phyloP scores from a whole-genome alignment of 164 flowering plant species.

The Vitis cinerea region DNA sequence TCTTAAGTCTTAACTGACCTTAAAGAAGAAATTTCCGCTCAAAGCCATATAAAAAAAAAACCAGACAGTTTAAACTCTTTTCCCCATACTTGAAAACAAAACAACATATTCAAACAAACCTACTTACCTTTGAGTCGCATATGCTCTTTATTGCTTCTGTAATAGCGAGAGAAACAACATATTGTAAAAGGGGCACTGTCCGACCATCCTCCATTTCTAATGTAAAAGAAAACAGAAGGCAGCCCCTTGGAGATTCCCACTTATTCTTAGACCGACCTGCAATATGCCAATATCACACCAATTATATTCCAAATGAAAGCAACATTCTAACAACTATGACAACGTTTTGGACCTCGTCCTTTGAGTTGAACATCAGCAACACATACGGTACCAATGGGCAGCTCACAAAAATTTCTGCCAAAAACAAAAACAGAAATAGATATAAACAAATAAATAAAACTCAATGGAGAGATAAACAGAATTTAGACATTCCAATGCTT shows the following conservation, averaged over 20 bases:
- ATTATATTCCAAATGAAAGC: neutral
- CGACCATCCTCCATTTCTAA: slow-evolving; percentile 91
- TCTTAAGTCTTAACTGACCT: too few relatives aligned
- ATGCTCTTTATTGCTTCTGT: slow-evolving; percentile 79
- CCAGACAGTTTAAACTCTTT: neutral
- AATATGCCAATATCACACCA: neutral
- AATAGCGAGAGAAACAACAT: slow-evolving; percentile 86
- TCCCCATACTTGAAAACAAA: neutral
- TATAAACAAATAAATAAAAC: neutral
- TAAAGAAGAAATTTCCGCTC: neutral
- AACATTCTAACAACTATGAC: neutral
- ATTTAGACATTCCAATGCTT: slow-evolving; percentile 16
- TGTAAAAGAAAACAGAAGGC: slow-evolving; percentile 87
- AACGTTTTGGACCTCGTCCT: slow-evolving; percentile 73
- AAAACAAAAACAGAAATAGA: neutral
- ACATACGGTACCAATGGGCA: slow-evolving; percentile 84
- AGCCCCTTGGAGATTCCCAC: slow-evolving; percentile 94
- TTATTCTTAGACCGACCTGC: slow-evolving; percentile 81
- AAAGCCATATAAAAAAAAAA: neutral
- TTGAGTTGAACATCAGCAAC: slow-evolving; percentile 83
- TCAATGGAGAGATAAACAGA: neutral
- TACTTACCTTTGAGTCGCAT: slow-evolving; percentile 62
- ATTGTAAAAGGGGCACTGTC: slow-evolving; percentile 78
- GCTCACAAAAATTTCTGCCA: slow-evolving; percentile 66
- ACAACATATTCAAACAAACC: neutral